Conservation (phyloP, 441 rosid genomes). For the Pelargonium myrrhifolium region DNA sequence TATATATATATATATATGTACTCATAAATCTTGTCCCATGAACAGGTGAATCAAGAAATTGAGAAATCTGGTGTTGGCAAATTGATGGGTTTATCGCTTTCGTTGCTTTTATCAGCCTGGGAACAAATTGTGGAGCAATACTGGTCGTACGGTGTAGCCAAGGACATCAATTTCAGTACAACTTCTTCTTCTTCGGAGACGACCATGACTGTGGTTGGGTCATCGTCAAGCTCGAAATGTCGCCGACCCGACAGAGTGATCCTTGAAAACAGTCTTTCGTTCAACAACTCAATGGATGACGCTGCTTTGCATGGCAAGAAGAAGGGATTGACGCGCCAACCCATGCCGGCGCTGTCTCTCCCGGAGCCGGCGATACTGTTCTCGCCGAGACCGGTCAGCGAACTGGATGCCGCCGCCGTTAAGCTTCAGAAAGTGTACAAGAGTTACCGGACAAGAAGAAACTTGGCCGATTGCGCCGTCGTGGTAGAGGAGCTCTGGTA, state of each 20-base stretch:
- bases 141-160: neutral
- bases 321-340: too few species aligned
- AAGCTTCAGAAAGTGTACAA: slow-evolving; percentile 62
- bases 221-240: neutral
- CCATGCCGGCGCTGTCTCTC: slow-evolving; percentile 32
- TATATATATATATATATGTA: too few species aligned
- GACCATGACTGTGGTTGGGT: neutral
- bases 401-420: slow-evolving; percentile 68
- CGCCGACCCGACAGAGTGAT: too few species aligned
- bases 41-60: too few species aligned
- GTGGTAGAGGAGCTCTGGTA: slow-evolving; percentile 61
- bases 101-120: slow-evolving; percentile 10
- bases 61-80: too few species aligned
- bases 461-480: slow-evolving; percentile 66
- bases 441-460: slow-evolving; percentile 60
- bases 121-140: slow-evolving; percentile 1
- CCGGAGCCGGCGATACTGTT: slow-evolving; percentile 44
- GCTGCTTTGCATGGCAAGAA: slow-evolving; percentile 39
- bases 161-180: neutral
- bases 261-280: too few species aligned
- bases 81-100: slow-evolving; percentile 7
- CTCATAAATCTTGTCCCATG: too few species aligned
- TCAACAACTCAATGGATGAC: too few species aligned
- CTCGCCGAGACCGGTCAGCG: slow-evolving; percentile 61
- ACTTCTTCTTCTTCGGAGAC: neutral